Percentiles rank a stretch among this genome's conserved stretches.
Conservation (phyloP, 1,284 basidiomycete genomes). For the Pyrrhoderma noxium region DNA sequence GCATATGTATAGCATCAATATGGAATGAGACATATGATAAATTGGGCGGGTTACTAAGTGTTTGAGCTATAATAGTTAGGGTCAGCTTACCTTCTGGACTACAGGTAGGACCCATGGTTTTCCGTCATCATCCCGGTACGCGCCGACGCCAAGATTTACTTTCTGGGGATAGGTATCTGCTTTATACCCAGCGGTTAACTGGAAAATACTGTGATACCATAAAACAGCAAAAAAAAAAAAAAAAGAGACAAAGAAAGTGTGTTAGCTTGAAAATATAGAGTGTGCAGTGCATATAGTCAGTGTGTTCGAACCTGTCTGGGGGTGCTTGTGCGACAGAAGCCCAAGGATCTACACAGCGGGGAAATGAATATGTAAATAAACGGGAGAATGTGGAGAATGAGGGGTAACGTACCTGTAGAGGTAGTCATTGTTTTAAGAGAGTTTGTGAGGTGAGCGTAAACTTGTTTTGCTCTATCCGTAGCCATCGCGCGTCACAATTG, state of each 20-base stretch:
- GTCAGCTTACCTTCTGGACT: slow-evolving; percentile 69
- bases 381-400: not conserved
- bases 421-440: slow-evolving; percentile 30
- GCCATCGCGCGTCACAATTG: slow-evolving; percentile 32
- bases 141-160: slow-evolving; percentile 88
- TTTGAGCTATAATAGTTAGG: not conserved
- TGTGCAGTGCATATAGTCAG: not conserved
- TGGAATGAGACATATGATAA: not conserved
- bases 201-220: slow-evolving; percentile 90
- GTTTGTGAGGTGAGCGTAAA: slow-evolving; percentile 36
- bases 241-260: not conserved
- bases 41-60: too few relatives aligned
- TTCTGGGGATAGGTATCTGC: slow-evolving; percentile 75
- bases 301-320: slow-evolving; percentile 58
- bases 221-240: too few relatives aligned
- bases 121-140: slow-evolving; percentile 79
- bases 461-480: slow-evolving; percentile 43
- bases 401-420: slow-evolving; percentile 42
- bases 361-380: not conserved
- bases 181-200: slow-evolving; percentile 85
- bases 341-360: slow-evolving; percentile 52
- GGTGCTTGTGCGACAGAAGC: slow-evolving; percentile 70
- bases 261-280: not conserved
- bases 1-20: not conserved
- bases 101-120: slow-evolving; percentile 92